Conservation (phyloP, 768 basidiomycete species). For the Coprinopsis marcescibilis region DNA sequence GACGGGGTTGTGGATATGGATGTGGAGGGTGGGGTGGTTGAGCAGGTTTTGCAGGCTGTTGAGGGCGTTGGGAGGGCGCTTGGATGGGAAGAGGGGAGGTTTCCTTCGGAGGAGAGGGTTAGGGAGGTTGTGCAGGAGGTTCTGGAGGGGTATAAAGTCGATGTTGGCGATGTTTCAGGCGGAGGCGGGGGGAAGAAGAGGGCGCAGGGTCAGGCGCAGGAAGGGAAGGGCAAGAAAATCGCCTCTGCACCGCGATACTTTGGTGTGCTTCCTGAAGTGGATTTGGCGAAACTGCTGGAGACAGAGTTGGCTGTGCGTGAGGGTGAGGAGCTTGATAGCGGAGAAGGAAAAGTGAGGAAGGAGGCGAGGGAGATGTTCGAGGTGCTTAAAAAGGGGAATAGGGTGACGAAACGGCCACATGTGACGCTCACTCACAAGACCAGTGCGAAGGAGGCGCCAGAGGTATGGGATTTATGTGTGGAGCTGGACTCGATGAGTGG, state of each 20-base stretch:
- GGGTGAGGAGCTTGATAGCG: no score
- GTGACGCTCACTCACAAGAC: slow-evolving; percentile 81
- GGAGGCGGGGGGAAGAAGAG: slow-evolving; percentile 14
- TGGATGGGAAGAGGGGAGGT: slow-evolving; percentile 29
- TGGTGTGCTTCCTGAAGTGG: no score
- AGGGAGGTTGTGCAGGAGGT: slow-evolving; percentile 54
- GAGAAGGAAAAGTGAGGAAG: slow-evolving; percentile 22
- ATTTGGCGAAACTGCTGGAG: no score
- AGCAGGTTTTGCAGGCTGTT: slow-evolving; percentile 52
- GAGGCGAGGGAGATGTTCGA: slow-evolving; percentile 48
- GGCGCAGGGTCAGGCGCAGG: neutral
- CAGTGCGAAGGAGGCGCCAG: slow-evolving; percentile 21
- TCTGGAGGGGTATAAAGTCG: slow-evolving; percentile 38
- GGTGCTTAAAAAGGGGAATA: slow-evolving; percentile 33
- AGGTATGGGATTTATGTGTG: slow-evolving; percentile 46
- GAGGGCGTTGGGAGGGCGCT: slow-evolving; percentile 35
- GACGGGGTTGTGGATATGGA: slow-evolving; percentile 65
- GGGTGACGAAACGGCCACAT: slow-evolving; percentile 65
- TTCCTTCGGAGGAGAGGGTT: slow-evolving; percentile 49
- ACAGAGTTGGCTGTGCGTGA: no score
- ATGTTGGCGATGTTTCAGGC: slow-evolving; percentile 22
- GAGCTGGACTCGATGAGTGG: slow-evolving; percentile 28
- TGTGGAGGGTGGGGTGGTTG: slow-evolving; percentile 28
- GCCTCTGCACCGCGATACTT: no score
- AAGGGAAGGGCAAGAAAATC: slow-evolving; percentile 10